A percentile compares a stretch with the other conserved stretches of the same genome.
These are phyloP conservation scores for Aspergillus wentii DNA, from an alignment of 495 filamentous ascomycete species.

Conservation along the genomic window DNA sequence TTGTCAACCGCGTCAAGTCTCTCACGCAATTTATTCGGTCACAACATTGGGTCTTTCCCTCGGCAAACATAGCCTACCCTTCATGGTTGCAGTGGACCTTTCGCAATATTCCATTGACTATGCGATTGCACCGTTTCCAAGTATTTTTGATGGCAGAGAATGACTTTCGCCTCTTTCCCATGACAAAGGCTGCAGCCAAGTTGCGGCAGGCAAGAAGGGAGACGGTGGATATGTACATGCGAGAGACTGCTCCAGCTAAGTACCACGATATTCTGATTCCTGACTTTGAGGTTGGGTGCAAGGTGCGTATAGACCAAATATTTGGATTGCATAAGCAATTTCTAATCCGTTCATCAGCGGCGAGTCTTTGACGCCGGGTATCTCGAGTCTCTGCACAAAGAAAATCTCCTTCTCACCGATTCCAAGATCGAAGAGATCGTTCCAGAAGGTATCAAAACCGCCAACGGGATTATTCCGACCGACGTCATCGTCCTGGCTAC, in stretches of 20 bases:
- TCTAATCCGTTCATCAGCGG: no score
- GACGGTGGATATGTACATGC: constrained; percentile 34
- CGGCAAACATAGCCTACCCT: constrained; percentile 13
- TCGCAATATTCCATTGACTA: constrained; percentile 18
- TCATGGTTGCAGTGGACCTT: constrained; percentile 18
- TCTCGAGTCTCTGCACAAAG: constrained; percentile 35
- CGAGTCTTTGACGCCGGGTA: constrained; percentile 46
- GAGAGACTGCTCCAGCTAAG: constrained; percentile 41
- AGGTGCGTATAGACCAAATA: constrained; percentile 15
- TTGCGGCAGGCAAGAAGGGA: constrained; percentile 26
- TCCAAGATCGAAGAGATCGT: constrained; percentile 13
- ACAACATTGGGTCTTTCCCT: constrained; percentile 22
- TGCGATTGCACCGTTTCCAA: constrained; percentile 17
- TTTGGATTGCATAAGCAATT: no score
- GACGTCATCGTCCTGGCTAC: constrained; percentile 49
- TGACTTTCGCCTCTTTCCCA: constrained; percentile 32
- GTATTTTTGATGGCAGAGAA: constrained; percentile 24
- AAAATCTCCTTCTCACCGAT: constrained; percentile 39
- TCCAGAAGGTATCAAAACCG: constrained; percentile 18
- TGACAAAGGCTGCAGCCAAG: constrained; percentile 17
- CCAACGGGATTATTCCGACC: constrained; percentile 31
- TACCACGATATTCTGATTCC: constrained; percentile 52
- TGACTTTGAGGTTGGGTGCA: constrained; percentile 51
- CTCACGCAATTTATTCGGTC: constrained; percentile 24
- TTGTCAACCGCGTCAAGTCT: constrained; percentile 21